Evolutionary conservation across 352 stramenopile species (phyloP).

Genomic region (Discostella stelligera): DNA sequence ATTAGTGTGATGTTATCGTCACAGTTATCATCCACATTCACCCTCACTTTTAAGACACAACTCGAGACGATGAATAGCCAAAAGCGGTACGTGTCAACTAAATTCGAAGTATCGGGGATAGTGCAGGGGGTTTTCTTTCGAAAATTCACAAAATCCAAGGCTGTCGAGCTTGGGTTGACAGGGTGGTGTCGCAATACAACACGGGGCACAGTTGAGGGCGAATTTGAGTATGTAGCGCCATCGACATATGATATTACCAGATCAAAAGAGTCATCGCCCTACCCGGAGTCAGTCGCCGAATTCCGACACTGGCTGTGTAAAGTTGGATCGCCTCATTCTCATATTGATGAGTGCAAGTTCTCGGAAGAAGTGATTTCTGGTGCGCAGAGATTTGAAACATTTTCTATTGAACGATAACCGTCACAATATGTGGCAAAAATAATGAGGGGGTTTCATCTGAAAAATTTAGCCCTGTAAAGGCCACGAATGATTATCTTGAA

Average conservation of each 20-base stretch:
- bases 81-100: not conserved
- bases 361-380: constrained; percentile 10
- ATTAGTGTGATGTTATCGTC: too few species aligned
- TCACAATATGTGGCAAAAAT: too few species aligned
- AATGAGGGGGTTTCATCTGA: too few species aligned
- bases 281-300: not conserved
- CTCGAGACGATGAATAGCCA: not conserved
- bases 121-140: too few species aligned
- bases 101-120: not conserved
- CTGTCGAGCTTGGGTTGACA: constrained; percentile 20
- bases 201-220: constrained; percentile 29
- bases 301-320: constrained; percentile 33
- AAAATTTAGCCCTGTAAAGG: too few species aligned
- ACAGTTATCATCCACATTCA: not conserved
- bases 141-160: constrained; percentile 25
- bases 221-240: constrained; percentile 37
- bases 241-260: not conserved
- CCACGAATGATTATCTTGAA: too few species aligned
- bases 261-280: not conserved
- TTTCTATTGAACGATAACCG: constrained; percentile 17
- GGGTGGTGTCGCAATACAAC: constrained; percentile 35
- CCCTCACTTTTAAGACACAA: not conserved
- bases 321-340: constrained; percentile 29
- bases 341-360: constrained; percentile 41
- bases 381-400: constrained; percentile 9